Base-by-base conservation (phyloP, 2,329 filamentous ascomycete species). In the Pseudogymnoascus sp. region DNA sequence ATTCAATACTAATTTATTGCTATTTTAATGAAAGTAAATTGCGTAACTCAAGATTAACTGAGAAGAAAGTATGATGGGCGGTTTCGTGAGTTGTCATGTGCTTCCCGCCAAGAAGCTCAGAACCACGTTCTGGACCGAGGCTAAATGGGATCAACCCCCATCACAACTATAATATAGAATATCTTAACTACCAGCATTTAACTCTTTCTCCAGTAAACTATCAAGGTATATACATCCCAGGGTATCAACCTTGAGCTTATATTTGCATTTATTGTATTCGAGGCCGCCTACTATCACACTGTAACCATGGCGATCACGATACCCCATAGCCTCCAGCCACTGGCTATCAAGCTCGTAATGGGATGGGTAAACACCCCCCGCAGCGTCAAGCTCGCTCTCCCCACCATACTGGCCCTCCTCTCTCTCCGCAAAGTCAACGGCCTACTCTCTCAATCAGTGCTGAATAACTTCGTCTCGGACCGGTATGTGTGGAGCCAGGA, bases 401-500 rank as follows among this genome's bases (percentile, higher is more conserved):
- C 49, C 49, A 55, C 16, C 4, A 55, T 55, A 14, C 49, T 55
- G 49, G 49, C 49, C 28, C 16, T 55, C 6, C 28, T 55, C 1
- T 55, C 49, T 33, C 49, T 64, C 1, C 74, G 77, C 25, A 75
- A 75, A 58, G 64, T 83, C 16, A 85, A 80, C 70, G 71, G 71
- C 11, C 82, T 77, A 71, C 73, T 86, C 8, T 85, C 83, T 63
- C 74, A 78, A 2, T 75, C 78, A 5, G 75, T 74, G 1, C 65
- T 76, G 59, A 82, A 82, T 71, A 80, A 80, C 69, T 83, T 79
- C 76, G 76, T 71, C 9, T 69, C 69, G n/a, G 81, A 83, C 67
- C 74, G 71, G 28, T 88, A 87, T 72, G 79, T 84, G 18, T 90
- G 88, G 85, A 78, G 78, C 31, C 81, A 80, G 59, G 88, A 91